Evolutionary conservation across 306 rosid species (phyloP).

Genomic region (Fagus crenata): DNA sequence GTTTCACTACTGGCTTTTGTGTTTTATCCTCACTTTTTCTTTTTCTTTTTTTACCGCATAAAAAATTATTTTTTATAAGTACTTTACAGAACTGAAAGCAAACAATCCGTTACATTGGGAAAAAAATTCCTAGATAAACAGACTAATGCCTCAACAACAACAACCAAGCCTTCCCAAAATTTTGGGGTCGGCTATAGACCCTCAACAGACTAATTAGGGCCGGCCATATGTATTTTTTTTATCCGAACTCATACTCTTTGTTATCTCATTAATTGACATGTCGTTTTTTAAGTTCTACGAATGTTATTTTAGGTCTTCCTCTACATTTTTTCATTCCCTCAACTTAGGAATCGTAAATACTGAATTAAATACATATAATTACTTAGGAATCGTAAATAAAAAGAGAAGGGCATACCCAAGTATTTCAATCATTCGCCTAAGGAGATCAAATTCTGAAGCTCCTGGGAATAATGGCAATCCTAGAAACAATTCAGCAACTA

Average conservation of each 20-base stretch:
- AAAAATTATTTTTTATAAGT: background rate
- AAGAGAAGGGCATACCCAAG: conserved; percentile 72
- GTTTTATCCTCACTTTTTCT: background rate
- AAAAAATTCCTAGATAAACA: background rate
- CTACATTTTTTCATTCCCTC: too few species aligned
- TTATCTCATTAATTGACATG: too few species aligned
- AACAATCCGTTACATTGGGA: background rate
- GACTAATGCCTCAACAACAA: background rate
- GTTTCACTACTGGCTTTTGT: too few species aligned
- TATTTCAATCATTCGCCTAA: conserved; percentile 87
- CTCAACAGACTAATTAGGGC: too few species aligned
- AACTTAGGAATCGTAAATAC: background rate
- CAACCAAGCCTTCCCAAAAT: too few species aligned
- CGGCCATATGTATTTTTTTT: too few species aligned
- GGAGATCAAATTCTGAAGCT: conserved; percentile 96
- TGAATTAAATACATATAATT: background rate
- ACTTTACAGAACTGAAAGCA: background rate
- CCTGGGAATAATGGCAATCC: conserved; percentile 98
- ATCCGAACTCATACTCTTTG: too few species aligned
- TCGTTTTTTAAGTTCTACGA: too few species aligned
- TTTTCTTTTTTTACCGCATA: background rate
- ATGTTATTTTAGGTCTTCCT: too few species aligned
- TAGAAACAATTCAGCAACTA: conserved; percentile 94
- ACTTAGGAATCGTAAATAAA: background rate
- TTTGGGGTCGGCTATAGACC: too few species aligned